phyloP scores from a whole-genome alignment of 768 basidiomycete species.

The Leccinum barrowsii region DNA sequence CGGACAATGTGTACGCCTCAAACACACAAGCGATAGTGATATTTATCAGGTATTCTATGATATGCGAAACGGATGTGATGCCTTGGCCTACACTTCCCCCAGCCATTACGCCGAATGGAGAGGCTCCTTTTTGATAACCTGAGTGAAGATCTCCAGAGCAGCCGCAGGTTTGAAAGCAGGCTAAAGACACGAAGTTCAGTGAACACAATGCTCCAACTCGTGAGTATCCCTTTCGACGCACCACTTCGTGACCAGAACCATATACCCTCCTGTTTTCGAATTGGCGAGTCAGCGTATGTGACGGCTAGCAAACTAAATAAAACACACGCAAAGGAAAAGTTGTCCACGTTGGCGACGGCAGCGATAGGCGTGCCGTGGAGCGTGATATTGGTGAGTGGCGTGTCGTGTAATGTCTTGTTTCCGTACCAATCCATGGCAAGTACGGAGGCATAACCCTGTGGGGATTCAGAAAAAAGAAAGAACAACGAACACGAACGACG shows the following conservation, averaged over 20 bases:
- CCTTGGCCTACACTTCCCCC: too few species aligned
- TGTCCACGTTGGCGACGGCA: constrained; percentile 60
- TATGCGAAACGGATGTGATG: too few species aligned
- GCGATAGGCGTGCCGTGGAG: constrained; percentile 50
- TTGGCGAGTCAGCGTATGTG: neutral
- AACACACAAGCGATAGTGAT: too few species aligned
- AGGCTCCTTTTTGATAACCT: neutral
- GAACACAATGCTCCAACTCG: neutral
- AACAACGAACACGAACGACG: constrained; percentile 5
- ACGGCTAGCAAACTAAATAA: too few species aligned
- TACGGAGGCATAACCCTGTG: constrained; percentile 33
- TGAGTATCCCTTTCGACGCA: constrained; percentile 30
- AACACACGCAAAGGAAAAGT: constrained; percentile 65
- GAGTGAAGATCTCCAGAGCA: neutral
- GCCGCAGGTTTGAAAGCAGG: neutral
- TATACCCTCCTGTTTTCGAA: constrained; percentile 44
- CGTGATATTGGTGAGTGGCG: constrained; percentile 52
- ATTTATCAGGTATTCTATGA: too few species aligned
- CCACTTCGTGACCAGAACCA: constrained; percentile 60
- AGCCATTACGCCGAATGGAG: too few species aligned
- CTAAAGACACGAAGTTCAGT: neutral
- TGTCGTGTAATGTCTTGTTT: constrained; percentile 36
- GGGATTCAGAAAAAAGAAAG: neutral
- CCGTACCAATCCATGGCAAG: constrained; percentile 49
- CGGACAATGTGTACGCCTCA: too few species aligned